Evolutionary conservation across 31 red algal species (phyloP), one percentile per base, ranked within the genome.

Genomic region (Bonnemaisonia californica): DNA sequence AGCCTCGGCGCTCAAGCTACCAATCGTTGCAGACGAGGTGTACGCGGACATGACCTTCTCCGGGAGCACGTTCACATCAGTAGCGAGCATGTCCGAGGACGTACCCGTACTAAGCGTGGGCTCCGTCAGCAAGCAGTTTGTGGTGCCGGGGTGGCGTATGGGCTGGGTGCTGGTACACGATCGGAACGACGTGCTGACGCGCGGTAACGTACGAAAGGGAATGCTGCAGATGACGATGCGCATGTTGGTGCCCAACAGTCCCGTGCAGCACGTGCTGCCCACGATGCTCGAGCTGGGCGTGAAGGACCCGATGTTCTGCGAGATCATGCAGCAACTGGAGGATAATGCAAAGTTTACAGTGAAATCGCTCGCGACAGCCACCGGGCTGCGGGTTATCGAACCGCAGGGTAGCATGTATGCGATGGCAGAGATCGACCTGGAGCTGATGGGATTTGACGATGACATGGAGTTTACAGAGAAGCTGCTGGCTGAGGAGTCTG

Each of bases 91-190:
- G 11, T 89, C 80, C n/a, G 54, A 18, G 33, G 81, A 94, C 63
- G 97, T 96, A 33, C 97, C 97, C 2, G 86, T 99, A 38, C 48
- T 99, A 54, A 74, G 63, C 12, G 75, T 94, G 39, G 91, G 97
- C 33, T 91, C 89, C 3, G 56, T 99, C 12, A 88, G 85, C 32
- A 99, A 99, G 72, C 91, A 94, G 69, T 91, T 71, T 62, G 90
- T 91, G 23, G 93, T 94, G 26, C 97, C 97, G 13, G 97, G 97
- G 24, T 99, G 97, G 97, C 86, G 97, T 31, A 16, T 94, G 3
- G 97, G 97, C 1, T 99, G 97, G 97, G 36, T 99, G 5, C 65
- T 96, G 4, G 35, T 99, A 2, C 97, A 99, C 74, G 97, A 99
- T 62, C 80, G 87, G 2, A 64, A 69, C 9, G 22, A 55, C n/a